Conservation (phyloP, 441 rosid genomes). For the Bruguiera hainesii region DNA sequence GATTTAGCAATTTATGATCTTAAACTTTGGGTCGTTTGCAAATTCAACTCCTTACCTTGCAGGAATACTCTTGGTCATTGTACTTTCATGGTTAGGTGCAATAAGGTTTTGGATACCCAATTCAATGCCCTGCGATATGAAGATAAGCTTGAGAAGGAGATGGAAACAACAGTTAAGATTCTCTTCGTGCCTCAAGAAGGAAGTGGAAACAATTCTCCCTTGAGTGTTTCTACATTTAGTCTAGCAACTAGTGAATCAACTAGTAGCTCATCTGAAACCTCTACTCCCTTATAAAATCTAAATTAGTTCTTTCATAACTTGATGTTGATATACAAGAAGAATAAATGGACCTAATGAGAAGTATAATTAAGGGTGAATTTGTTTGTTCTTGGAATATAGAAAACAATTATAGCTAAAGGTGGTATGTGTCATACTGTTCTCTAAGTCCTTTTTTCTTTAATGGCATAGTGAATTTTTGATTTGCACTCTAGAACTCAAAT, state of each 20-base stretch:
- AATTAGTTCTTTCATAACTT: conserved; percentile 10
- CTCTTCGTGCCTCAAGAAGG: conserved; percentile 51
- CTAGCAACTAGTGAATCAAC: conserved; percentile 35
- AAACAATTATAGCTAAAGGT: conserved; percentile 23
- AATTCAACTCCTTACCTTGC: conserved; percentile 95
- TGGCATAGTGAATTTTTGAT: too few species aligned
- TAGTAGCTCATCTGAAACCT: conserved; percentile 36
- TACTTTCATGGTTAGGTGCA: conserved; percentile 76
- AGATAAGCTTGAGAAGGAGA: conserved; percentile 88
- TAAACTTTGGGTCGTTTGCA: conserved; percentile 86
- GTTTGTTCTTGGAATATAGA: conserved; percentile 25
- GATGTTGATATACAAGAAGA: conserved; percentile 5
- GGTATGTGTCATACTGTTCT: conserved; percentile 14
- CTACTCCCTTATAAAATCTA: conserved; percentile 31
- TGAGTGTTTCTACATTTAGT: conserved; percentile 27
- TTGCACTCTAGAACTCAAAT: too few species aligned
- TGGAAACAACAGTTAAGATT: conserved; percentile 82
- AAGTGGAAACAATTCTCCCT: conserved; percentile 39
- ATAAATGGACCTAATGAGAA: conserved; percentile 17
- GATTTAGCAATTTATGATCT: conserved; percentile 95
- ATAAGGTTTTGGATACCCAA: conserved; percentile 76
- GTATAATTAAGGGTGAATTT: conserved; percentile 13
- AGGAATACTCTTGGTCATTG: conserved; percentile 64
- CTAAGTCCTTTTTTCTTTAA: too few species aligned
- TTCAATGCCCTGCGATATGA: conserved; percentile 67